Evolutionary conservation across 345 rosid species (phyloP).

Genomic region (Turnera subulata): DNA sequence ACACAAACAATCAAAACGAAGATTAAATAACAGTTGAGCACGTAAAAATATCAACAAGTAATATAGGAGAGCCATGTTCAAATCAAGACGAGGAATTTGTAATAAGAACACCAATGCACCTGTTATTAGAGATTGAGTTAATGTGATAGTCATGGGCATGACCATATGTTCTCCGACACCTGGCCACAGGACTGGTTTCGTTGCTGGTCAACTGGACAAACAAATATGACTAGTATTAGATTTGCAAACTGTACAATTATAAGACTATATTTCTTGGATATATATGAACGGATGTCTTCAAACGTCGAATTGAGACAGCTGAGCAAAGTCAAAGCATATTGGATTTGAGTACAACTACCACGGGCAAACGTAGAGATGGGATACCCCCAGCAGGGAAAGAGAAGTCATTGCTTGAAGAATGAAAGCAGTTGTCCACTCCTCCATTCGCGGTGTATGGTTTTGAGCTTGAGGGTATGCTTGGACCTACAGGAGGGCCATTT

Average conservation of each 20-base stretch:
- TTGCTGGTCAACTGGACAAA: slow-evolving; percentile 65
- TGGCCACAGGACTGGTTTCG: slow-evolving; percentile 72
- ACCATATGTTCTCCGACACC: slow-evolving; percentile 88
- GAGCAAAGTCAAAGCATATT: slow-evolving; percentile 9
- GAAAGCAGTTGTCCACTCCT: slow-evolving; percentile 31
- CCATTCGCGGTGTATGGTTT: slow-evolving; percentile 50
- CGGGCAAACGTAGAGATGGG: slow-evolving; percentile 70
- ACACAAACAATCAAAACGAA: background rate
- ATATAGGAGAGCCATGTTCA: too few relatives aligned
- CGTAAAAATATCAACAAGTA: too few relatives aligned
- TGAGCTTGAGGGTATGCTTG: slow-evolving; percentile 40
- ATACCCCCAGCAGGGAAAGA: slow-evolving; percentile 59
- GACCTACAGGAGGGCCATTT: slow-evolving; percentile 38
- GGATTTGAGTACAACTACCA: slow-evolving; percentile 67
- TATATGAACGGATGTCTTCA: too few relatives aligned
- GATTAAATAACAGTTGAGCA: background rate
- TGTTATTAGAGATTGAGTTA: slow-evolving; percentile 65
- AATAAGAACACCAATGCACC: slow-evolving; percentile 4
- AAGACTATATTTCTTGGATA: background rate
- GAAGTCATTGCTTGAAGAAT: slow-evolving; percentile 41
- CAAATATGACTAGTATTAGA: slow-evolving; percentile 6
- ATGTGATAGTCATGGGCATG: slow-evolving; percentile 64
- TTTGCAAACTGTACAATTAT: background rate
- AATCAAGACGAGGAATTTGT: slow-evolving; percentile 4
- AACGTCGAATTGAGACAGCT: background rate